These are phyloP conservation scores for Magnaporthales sp. DNA, from an alignment of 2,329 filamentous ascomycete species.

Conservation along the genomic window DNA sequence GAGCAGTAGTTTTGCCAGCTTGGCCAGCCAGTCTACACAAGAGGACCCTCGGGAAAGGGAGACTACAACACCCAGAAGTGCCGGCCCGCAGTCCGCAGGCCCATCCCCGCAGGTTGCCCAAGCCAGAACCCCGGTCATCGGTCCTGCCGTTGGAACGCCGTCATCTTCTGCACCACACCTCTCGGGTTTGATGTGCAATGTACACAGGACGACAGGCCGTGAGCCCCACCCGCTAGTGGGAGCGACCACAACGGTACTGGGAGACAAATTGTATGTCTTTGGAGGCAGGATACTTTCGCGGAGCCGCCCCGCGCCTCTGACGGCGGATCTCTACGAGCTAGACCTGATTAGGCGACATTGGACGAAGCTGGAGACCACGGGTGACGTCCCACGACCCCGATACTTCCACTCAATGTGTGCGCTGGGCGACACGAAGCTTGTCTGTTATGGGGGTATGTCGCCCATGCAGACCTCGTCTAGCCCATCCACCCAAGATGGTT, in stretches of 20 bases:
- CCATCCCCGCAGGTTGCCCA: slow-evolving; percentile 45
- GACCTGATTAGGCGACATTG: slow-evolving; percentile 88
- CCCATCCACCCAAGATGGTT: slow-evolving; percentile 47
- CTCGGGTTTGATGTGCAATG: slow-evolving; percentile 61
- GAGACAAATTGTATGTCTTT: slow-evolving; percentile 95
- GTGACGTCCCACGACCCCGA: slow-evolving; percentile 80
- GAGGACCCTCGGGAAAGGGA: slow-evolving; percentile 34
- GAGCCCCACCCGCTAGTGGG: slow-evolving; percentile 90
- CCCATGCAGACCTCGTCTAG: slow-evolving; percentile 50
- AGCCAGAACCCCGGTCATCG: slow-evolving; percentile 22
- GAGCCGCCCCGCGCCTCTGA: slow-evolving; percentile 70
- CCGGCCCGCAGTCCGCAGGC: slow-evolving; percentile 44
- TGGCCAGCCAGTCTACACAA: slow-evolving; percentile 31
- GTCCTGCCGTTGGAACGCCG: slow-evolving; percentile 29
- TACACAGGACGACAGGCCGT: slow-evolving; percentile 78
- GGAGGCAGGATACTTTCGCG: slow-evolving; percentile 82
- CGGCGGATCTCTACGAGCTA: slow-evolving; percentile 85
- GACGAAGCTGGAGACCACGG: slow-evolving; percentile 77
- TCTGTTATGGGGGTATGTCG: slow-evolving; percentile 98
- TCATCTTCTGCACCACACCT: slow-evolving; percentile 46
- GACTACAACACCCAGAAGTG: slow-evolving; percentile 40
- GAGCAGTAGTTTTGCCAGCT: slow-evolving; percentile 33
- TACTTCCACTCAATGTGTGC: slow-evolving; percentile 97
- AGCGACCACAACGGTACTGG: slow-evolving; percentile 88
- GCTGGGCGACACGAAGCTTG: slow-evolving; percentile 88